Percentiles rank a stretch among this genome's conserved stretches.
Evolutionary conservation across 768 basidiomycete genomes (phyloP).

Genomic region (Pulveroboletus sp.): DNA sequence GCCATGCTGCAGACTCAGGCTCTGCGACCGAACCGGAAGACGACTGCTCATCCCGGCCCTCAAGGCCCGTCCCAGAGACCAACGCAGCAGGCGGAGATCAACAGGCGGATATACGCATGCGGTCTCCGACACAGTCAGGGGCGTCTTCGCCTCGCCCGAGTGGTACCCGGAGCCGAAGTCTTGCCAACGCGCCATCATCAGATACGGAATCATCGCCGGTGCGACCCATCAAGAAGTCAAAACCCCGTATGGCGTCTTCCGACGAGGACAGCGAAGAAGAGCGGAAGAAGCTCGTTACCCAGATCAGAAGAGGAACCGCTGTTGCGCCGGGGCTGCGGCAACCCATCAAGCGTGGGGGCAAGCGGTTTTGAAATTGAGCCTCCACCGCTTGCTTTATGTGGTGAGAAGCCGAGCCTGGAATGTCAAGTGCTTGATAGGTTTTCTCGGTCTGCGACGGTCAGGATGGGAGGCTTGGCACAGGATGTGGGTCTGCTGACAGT

Average conservation of each 20-base stretch:
- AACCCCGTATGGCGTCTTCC: conserved; percentile 35
- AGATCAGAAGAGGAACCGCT: conserved; percentile 36
- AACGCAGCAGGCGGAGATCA: conserved; percentile 7
- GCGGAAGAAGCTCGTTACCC: conserved; percentile 39
- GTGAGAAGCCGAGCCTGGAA: background rate
- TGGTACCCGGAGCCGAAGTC: conserved; percentile 21
- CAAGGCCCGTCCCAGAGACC: background rate
- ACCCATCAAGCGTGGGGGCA: conserved; percentile 72
- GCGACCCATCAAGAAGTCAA: conserved; percentile 45
- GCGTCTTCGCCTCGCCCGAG: conserved; percentile 4
- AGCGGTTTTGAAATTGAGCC: conserved; percentile 51
- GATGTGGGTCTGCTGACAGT: conserved; percentile 5
- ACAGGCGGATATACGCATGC: conserved; percentile 13
- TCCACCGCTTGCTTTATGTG: background rate
- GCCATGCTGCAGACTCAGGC: conserved; percentile 12
- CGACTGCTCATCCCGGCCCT: conserved; percentile 2
- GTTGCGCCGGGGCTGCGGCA: conserved; percentile 56
- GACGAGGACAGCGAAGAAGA: conserved; percentile 60
- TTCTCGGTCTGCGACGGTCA: background rate
- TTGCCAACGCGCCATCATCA: conserved; percentile 24
- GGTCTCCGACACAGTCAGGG: conserved; percentile 20
- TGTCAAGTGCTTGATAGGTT: background rate
- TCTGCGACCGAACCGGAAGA: conserved; percentile 31
- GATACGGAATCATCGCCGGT: conserved; percentile 53
- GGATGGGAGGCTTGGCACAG: background rate